These are phyloP conservation scores for Arthrobotrys sphaeroides DNA, from an alignment of 2,329 filamentous ascomycete genomes.

Conservation along the genomic window DNA sequence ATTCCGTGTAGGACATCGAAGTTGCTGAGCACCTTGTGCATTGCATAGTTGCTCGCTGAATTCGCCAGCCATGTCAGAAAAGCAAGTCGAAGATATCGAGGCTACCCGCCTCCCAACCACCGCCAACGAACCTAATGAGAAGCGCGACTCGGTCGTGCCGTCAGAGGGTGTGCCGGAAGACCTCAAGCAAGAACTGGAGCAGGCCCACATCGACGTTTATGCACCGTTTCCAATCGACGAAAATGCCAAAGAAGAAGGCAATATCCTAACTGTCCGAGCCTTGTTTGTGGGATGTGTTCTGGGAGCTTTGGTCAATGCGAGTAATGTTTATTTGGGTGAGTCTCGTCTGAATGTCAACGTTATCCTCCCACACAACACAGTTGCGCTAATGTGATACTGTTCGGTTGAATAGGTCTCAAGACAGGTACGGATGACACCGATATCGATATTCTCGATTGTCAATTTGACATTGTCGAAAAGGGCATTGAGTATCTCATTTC, in stretches of 20 bases:
- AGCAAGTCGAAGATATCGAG: conserved; percentile 49
- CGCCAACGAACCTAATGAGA: conserved; percentile 11
- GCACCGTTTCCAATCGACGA: conserved; percentile 62
- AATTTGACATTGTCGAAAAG: neutral
- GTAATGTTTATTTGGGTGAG: conserved; percentile 71
- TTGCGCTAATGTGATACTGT: conserved; percentile 49
- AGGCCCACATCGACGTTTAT: conserved; percentile 55
- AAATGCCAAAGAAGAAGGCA: conserved; percentile 63
- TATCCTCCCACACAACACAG: conserved; percentile 46
- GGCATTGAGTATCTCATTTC: neutral
- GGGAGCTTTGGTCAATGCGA: conserved; percentile 70
- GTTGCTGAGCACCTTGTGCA: conserved; percentile 8
- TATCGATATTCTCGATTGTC: neutral
- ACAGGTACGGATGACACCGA: conserved; percentile 61
- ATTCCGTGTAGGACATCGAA: conserved; percentile 12
- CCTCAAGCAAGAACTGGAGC: conserved; percentile 46
- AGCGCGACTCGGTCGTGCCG: conserved; percentile 42
- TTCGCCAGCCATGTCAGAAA: conserved; percentile 42
- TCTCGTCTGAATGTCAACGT: conserved; percentile 58
- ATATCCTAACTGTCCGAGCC: conserved; percentile 68
- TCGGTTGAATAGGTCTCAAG: conserved; percentile 63
- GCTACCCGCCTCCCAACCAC: conserved; percentile 20
- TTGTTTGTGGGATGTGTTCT: conserved; percentile 68
- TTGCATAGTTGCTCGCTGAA: conserved; percentile 15
- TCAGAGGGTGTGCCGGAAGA: conserved; percentile 48